Percentiles rank a stretch among this genome's conserved stretches.
Conservation (phyloP, 208 protist species). For the Blastocrithidia nonstop region DNA sequence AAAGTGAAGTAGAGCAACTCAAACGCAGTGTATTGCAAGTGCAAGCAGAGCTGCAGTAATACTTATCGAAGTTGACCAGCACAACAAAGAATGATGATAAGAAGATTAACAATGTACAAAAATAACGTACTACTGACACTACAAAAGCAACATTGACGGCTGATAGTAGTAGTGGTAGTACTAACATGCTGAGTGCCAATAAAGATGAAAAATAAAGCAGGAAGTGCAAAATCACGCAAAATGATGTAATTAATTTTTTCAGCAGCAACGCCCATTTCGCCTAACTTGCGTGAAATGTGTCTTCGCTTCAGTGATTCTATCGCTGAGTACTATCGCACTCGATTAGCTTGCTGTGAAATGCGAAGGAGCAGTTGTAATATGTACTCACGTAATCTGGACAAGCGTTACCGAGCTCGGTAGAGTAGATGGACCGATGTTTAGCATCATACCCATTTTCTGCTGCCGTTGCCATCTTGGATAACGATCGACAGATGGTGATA, state of each 20-base stretch:
- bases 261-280: constrained; percentile 21
- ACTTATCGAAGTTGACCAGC: constrained; percentile 8
- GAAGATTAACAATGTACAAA: not conserved
- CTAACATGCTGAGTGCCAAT: not conserved
- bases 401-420: constrained; percentile 18
- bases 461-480: constrained; percentile 44
- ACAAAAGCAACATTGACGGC: not conserved
- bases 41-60: constrained; percentile 26
- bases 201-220: too few relatives aligned
- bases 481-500: constrained; percentile 43
- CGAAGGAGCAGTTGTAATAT: constrained; percentile 65
- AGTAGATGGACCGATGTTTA: constrained; percentile 32
- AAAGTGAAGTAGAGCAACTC: constrained; percentile 28
- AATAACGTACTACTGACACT: too few relatives aligned
- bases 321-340: constrained; percentile 75
- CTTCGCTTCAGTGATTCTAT: constrained; percentile 64
- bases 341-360: constrained; percentile 48
- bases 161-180: not conserved
- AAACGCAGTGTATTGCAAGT: constrained; percentile 34
- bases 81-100: not conserved
- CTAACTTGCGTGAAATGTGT: constrained; percentile 52
- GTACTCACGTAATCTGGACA: constrained; percentile 31
- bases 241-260: constrained; percentile 41
- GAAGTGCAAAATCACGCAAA: constrained; percentile 4
- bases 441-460: constrained; percentile 27